Evolutionary conservation across 2,329 filamentous ascomycete species (phyloP).

Genomic region (Trichoderma sp.): DNA sequence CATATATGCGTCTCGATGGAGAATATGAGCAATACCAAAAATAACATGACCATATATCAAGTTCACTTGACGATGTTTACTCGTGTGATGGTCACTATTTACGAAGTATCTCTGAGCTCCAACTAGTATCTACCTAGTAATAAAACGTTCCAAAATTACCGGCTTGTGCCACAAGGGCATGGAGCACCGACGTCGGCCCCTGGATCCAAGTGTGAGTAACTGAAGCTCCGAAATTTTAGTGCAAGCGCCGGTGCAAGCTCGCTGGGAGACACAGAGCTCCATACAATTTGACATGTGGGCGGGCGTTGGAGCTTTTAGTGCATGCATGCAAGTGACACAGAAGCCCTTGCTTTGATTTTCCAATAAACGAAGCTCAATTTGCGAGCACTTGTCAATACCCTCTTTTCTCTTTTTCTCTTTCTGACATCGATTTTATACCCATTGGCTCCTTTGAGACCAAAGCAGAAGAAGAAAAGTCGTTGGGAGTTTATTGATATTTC

Average conservation of each 20-base stretch:
- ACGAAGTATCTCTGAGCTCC: neutral
- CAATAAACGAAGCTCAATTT: neutral
- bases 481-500: neutral
- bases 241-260: neutral
- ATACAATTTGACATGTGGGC: neutral
- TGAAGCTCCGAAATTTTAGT: neutral
- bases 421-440: neutral
- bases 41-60: neutral
- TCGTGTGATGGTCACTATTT: neutral
- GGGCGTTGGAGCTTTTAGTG: neutral
- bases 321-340: neutral
- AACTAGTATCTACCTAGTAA: too few relatives aligned
- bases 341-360: neutral
- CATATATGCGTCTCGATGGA: neutral
- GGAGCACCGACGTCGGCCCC: slow-evolving; percentile 16
- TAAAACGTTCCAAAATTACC: too few relatives aligned
- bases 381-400: neutral
- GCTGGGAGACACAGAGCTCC: neutral
- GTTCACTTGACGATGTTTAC: neutral
- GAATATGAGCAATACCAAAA: neutral
- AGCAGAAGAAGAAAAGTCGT: neutral
- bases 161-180: neutral
- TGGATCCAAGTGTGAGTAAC: slow-evolving; percentile 3
- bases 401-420: neutral
- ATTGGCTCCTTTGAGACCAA: neutral